Base-by-base conservation (phyloP, 257 asterid genomes). In the Capsicum baccatum region DNA sequence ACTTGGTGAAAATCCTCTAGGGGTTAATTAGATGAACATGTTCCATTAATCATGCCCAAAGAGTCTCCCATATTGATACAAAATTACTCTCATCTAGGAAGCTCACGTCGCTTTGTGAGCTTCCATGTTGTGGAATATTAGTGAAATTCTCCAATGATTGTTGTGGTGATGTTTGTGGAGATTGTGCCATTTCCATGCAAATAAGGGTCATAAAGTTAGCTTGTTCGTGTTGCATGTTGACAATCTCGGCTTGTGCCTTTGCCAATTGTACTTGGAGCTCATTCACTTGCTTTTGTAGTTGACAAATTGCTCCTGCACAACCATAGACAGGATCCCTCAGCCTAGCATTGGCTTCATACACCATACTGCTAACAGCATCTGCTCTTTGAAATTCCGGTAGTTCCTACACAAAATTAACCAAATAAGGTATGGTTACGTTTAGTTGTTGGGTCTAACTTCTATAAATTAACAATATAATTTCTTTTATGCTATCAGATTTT, bases 331-430 rank as follows among this genome's bases (percentile, higher is more conserved):
- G 98, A 67, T 94, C 98, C 19, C 98, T 87, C 10, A 92, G 85
- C 88, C 97, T 85, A 0, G 98, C 97, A 57, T 92, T 92, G 3
- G 97, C 98, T 87, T 92, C 98, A 19, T 94, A 94, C 79, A 94
- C 98, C 97, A 92, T 91, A 91, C 98, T 92, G 57, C 95, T 94
- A 84, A 94, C 98, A 3, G 98, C 94, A 79, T 94, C 98, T 0
- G 90, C 93, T 59, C 98, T 87, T 42, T 91, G 94, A 15, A 39
- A 33, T 86, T 94, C 98, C 0, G 98, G 97, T 14, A 94, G 85
- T 81, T 92, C 97, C 98, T 94, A 84, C 26, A 39, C 1, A 33
- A 35, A 9, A 83, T 19, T 19, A 52, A 21, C 60, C 16, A 63
- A 10, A 63, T 55, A 15, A 56, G 19, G 1, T 2, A 35, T 66